These are phyloP conservation scores for Eudorina sp. DNA, from an alignment of 139 green algal genomes.

Conservation along the genomic window DNA sequence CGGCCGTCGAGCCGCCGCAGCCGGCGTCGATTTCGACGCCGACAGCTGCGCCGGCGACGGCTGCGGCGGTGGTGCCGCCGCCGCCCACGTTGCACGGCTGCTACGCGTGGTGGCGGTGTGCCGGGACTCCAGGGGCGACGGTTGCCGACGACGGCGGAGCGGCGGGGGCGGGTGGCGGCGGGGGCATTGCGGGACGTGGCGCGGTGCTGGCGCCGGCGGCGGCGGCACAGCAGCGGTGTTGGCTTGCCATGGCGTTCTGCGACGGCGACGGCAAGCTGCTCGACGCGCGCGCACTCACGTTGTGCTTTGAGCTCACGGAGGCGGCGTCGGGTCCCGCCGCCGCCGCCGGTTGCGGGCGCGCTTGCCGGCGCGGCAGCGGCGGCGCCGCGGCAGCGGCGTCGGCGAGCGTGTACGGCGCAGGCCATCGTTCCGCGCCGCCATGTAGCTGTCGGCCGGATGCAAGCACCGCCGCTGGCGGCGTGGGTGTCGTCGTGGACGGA, in stretches of 20 bases:
- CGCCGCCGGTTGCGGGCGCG: neutral
- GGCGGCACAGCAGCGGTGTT: constrained; percentile 1
- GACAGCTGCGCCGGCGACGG: neutral
- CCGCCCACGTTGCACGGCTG: constrained; percentile 31
- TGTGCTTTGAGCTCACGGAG: neutral
- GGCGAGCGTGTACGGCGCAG: too few species aligned
- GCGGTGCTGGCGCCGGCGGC: too few species aligned
- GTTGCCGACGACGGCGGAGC: neutral
- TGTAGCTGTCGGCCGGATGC: neutral
- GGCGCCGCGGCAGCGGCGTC: neutral
- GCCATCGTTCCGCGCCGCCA: neutral
- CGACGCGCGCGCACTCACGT: neutral
- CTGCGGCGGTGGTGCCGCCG: neutral
- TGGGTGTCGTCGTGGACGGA: neutral
- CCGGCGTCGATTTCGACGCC: neutral
- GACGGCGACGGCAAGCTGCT: neutral
- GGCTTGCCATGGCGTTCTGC: constrained; percentile 24
- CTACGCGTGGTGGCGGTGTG: constrained; percentile 26
- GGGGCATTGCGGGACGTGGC: too few species aligned
- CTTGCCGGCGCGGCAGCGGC: neutral
- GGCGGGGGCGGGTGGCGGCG: neutral
- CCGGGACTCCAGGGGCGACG: too few species aligned
- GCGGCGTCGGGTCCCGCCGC: neutral
- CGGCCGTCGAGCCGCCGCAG: neutral
- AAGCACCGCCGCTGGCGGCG: neutral